These are phyloP conservation scores for Clonostachys solani DNA, from an alignment of 2,329 filamentous ascomycete genomes.

Conservation along the genomic window DNA sequence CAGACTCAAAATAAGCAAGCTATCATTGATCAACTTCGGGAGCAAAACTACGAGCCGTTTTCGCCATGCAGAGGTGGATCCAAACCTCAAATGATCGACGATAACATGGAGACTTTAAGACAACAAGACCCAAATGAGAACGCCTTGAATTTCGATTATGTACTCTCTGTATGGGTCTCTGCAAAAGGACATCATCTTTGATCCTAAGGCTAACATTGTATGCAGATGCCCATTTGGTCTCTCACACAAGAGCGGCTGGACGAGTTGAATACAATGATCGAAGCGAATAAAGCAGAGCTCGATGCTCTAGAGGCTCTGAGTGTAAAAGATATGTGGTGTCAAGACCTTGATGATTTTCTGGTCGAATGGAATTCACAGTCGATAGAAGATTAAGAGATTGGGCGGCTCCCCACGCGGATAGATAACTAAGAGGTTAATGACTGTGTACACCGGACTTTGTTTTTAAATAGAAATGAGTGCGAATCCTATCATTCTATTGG, in stretches of 20 bases:
- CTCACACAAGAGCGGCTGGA: constrained; percentile 91
- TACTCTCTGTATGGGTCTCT: constrained; percentile 66
- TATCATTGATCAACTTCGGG: constrained; percentile 79
- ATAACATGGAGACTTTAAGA: constrained; percentile 63
- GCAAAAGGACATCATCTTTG: not conserved
- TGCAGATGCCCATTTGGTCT: constrained; percentile 91
- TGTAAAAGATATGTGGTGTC: constrained; percentile 91
- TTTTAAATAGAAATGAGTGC: too few relatives aligned
- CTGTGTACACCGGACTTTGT: too few relatives aligned
- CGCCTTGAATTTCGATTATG: constrained; percentile 80
- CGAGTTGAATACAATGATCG: constrained; percentile 78
- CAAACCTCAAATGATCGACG: constrained; percentile 63
- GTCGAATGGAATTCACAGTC: constrained; percentile 82
- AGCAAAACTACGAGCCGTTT: constrained; percentile 82
- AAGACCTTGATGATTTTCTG: constrained; percentile 82
- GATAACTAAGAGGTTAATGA: too few relatives aligned
- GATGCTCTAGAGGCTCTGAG: constrained; percentile 72
- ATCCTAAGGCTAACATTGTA: constrained; percentile 31
- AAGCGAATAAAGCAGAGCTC: constrained; percentile 82
- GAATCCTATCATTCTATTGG: too few relatives aligned
- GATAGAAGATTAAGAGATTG: constrained; percentile 72
- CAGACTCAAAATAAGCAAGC: constrained; percentile 89
- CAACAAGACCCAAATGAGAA: constrained; percentile 52
- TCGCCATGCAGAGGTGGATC: constrained; percentile 63
- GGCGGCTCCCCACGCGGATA: too few relatives aligned